A percentile compares a stretch with the other conserved stretches of the same genome.
Conservation (phyloP, 2,329 filamentous ascomycete genomes). For the Colletotrichum truncatum region DNA sequence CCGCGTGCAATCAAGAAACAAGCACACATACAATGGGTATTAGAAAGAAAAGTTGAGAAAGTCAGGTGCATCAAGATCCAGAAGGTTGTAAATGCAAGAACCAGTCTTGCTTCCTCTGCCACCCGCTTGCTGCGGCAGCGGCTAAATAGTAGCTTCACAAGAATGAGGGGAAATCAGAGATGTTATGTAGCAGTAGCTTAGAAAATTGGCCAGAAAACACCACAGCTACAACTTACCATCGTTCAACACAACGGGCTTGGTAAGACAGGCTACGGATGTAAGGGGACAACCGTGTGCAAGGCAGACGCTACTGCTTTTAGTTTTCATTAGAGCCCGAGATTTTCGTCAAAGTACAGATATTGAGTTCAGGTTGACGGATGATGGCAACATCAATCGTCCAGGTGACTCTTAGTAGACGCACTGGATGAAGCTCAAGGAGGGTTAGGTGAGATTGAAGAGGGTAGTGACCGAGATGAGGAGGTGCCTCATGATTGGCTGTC, state of each 20-base stretch:
- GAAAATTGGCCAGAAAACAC: too few species aligned
- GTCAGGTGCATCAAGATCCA: too few species aligned
- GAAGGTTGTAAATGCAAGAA: too few species aligned
- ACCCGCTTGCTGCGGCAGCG: too few species aligned
- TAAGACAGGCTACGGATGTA: neutral
- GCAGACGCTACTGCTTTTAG: neutral
- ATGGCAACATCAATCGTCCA: neutral
- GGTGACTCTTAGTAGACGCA: conserved; percentile 1
- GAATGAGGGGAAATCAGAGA: too few species aligned
- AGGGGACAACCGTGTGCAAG: neutral
- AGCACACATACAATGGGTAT: too few species aligned
- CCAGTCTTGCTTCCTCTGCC: too few species aligned
- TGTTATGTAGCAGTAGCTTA: neutral
- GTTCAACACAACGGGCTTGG: neutral
- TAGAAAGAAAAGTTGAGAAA: too few species aligned
- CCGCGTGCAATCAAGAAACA: too few species aligned
- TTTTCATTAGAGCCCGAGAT: neutral
- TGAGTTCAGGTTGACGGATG: neutral
- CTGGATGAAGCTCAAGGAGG: neutral
- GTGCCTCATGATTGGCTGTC: conserved; percentile 20
- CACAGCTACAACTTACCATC: too few species aligned
- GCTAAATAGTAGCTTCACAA: too few species aligned
- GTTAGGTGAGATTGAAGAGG: conserved; percentile 15
- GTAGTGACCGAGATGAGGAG: neutral
- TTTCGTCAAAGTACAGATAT: neutral